Evolutionary conservation across 2,329 filamentous ascomycete species (phyloP).

Genomic region (Ambrosiella xylebori): DNA sequence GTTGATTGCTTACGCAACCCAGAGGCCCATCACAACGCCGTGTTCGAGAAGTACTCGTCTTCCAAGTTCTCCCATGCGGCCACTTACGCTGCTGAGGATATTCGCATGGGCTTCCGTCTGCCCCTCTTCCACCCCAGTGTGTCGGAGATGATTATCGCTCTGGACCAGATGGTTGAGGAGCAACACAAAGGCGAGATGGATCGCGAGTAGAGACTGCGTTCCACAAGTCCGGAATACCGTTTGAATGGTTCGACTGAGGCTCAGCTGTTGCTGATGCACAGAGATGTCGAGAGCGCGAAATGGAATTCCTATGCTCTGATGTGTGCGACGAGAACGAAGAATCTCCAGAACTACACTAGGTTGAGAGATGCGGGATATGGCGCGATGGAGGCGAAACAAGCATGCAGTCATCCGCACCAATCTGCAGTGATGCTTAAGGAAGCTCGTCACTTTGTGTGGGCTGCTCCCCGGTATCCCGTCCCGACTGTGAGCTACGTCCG

Average conservation of each 20-base stretch:
- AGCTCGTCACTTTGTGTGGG: no score
- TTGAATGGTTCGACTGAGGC: background rate
- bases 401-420: no score
- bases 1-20: constrained; percentile 76
- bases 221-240: background rate
- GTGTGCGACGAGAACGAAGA: no score
- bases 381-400: no score
- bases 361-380: no score
- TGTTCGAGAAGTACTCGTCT: constrained; percentile 85
- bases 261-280: background rate
- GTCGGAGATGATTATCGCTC: constrained; percentile 8
- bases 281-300: background rate
- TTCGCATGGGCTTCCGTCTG: constrained; percentile 42
- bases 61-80: constrained; percentile 76
- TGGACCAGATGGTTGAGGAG: constrained; percentile 6
- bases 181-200: background rate
- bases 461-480: no score
- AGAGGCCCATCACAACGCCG: constrained; percentile 63
- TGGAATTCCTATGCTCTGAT: no score
- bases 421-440: no score
- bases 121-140: constrained; percentile 17
- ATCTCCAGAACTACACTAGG: no score
- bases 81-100: constrained; percentile 57
- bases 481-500: no score
- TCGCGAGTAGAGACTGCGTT: constrained; percentile 7